These are phyloP conservation scores for Carex littledalei DNA, from an alignment of 176 grass and related monocot species.

Conservation along the genomic window DNA sequence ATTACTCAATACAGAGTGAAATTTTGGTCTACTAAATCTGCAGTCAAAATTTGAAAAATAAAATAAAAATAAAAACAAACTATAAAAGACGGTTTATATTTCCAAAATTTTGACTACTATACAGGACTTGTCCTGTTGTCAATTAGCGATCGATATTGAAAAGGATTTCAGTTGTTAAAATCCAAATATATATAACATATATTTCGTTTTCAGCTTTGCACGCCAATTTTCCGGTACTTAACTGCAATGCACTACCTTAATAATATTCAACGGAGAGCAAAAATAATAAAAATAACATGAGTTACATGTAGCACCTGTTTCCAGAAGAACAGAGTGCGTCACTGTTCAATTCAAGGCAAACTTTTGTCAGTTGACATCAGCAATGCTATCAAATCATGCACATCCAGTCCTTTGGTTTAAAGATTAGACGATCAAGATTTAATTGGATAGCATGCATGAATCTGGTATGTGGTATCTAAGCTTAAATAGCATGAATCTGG, in stretches of 20 bases:
- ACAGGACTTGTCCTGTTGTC: neutral
- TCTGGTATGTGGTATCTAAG: too few species aligned
- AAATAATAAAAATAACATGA: neutral
- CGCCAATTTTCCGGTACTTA: neutral
- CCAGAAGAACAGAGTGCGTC: too few species aligned
- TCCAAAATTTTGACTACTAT: neutral
- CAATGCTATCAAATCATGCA: neutral
- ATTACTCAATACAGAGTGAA: neutral
- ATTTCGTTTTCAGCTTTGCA: neutral
- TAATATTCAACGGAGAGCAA: neutral
- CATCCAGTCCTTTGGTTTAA: too few species aligned
- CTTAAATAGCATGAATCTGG: neutral
- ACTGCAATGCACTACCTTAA: neutral
- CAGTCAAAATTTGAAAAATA: neutral
- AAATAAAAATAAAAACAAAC: neutral
- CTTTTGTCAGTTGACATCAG: neutral
- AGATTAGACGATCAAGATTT: too few species aligned
- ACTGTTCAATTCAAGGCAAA: neutral
- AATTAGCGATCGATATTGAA: neutral
- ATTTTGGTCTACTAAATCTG: neutral
- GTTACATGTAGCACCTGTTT: neutral
- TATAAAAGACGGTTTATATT: neutral
- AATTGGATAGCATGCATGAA: too few species aligned
- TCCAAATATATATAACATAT: too few species aligned
- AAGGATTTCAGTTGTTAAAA: neutral